Conservation (phyloP, 345 rosid species). For the Eucalyptus albens region DNA sequence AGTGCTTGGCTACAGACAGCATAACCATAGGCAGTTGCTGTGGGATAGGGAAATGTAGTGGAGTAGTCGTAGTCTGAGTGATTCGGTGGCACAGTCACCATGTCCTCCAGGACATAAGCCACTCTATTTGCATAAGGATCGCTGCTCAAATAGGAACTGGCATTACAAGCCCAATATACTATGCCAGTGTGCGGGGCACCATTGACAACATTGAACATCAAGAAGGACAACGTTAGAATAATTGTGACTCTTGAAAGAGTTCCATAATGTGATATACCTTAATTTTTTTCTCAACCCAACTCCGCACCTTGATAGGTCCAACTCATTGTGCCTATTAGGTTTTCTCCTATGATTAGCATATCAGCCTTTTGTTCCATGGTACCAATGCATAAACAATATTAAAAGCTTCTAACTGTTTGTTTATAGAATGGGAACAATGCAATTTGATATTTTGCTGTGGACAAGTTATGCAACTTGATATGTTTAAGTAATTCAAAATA, state of each 20-base stretch:
- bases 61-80: too few species aligned
- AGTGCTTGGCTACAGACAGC: too few species aligned
- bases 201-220: background rate
- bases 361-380: background rate
- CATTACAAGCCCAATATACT: background rate
- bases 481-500: background rate
- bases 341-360: background rate
- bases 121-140: background rate
- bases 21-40: too few species aligned
- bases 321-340: conserved; percentile 15
- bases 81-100: background rate
- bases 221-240: background rate
- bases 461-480: background rate
- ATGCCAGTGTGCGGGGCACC: background rate
- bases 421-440: background rate
- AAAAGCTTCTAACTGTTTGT: background rate
- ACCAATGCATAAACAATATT: background rate
- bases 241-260: background rate
- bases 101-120: background rate
- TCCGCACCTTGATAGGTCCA: background rate
- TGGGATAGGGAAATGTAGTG: too few species aligned
- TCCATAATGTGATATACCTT: background rate
- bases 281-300: background rate
- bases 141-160: background rate
- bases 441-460: background rate